These are phyloP conservation scores for Jatropha multifida DNA, from an alignment of 441 rosid species.

Conservation along the genomic window DNA sequence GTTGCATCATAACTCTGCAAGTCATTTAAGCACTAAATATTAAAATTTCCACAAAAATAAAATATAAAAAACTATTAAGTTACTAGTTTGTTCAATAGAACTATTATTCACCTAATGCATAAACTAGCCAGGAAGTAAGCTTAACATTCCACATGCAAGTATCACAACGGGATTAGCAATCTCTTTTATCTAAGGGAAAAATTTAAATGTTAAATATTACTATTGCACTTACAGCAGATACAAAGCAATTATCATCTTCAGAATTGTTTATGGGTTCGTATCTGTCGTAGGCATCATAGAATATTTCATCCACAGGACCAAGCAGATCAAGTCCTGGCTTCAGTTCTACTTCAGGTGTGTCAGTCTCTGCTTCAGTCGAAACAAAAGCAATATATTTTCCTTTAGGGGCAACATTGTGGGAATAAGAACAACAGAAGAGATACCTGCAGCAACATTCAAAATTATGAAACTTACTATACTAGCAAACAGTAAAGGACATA, in stretches of 20 bases:
- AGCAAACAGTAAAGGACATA: not conserved
- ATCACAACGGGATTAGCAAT: too few relatives aligned
- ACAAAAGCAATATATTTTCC: constrained; percentile 86
- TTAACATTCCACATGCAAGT: too few relatives aligned
- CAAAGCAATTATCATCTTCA: constrained; percentile 64
- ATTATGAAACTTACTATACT: not conserved
- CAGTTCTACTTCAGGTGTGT: constrained; percentile 60
- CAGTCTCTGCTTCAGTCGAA: constrained; percentile 79
- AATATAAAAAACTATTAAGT: not conserved
- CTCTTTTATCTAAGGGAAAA: too few relatives aligned
- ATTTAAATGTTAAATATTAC: not conserved
- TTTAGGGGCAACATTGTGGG: constrained; percentile 81
- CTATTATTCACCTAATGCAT: too few relatives aligned
- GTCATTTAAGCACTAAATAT: not conserved
- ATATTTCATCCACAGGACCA: constrained; percentile 66
- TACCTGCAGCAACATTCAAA: constrained; percentile 43
- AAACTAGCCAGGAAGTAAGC: too few relatives aligned
- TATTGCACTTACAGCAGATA: constrained; percentile 60
- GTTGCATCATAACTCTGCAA: constrained; percentile 83
- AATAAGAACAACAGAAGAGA: constrained; percentile 79
- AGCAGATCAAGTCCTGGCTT: constrained; percentile 74
- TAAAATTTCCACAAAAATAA: not conserved
- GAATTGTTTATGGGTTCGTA: constrained; percentile 61
- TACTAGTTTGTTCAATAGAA: not conserved
- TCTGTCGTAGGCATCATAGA: constrained; percentile 66